Base-by-base conservation (phyloP, 164 flowering plant genomes). In the Sextonia rubra region DNA sequence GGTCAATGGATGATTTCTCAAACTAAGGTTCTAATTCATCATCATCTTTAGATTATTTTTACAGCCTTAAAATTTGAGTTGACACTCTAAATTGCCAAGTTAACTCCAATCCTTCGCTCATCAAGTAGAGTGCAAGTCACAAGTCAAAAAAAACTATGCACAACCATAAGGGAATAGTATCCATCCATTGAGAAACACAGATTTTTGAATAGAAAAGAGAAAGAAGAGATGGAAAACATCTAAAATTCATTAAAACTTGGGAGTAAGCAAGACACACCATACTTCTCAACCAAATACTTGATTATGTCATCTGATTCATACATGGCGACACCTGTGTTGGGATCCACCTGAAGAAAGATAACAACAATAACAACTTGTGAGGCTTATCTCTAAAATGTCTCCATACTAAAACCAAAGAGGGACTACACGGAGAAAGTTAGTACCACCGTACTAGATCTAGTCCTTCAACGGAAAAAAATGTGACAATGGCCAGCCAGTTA, bases 251-350 rank as follows among this genome's bases (percentile, higher is more conserved):
- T 7, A 20, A 67, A 44, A 20, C 24, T 12, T 24, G 18, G 47
- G 4, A 60, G n/a, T 71, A 20, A 18, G 24, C 27, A 30, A 52
- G 47, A 67, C 79, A 70, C 44, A 95, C 99, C 99, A 82, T 95
- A 95, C 80, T 91, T 93, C 55, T 74, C 84, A 69, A 80, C 92
- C 85, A 95, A 82, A 77, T 93, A 95, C 83, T 93, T 91, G 44
- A 95, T 95, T 76, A 95, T 95, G 56, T 83, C 91, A 83, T 93
- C 99, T 65, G 99, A 95, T 85, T 95, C 99, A 68, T 95, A 95
- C 98, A 95, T 93, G 44, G 97, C 72, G 69, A 87, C 85, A 56
- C 97, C 98, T n/a, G 99, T 91, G 80, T 93, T 95, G 74, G 99
- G 99, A 80, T 95, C 99, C 69, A 95, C 97, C 99, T 95, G 86